Evolutionary conservation across 106 monocot species (phyloP).

Genomic region (Allium cepa): DNA sequence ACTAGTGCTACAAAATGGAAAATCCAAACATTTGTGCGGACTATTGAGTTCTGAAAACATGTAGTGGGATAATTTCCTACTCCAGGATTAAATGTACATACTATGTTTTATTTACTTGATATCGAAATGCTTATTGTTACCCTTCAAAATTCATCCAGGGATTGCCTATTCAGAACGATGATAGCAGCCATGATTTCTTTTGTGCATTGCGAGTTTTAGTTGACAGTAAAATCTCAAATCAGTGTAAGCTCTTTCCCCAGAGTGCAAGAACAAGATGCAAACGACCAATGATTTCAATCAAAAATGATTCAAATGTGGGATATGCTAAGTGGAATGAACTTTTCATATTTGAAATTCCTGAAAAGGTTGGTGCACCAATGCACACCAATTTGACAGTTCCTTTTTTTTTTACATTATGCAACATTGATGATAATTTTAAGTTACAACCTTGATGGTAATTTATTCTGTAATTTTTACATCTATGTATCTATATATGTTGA

Average conservation of each 20-base stretch:
- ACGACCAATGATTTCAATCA: slow-evolving; percentile 38
- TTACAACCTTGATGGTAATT: background rate
- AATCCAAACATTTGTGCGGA: too few species aligned
- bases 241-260: slow-evolving; percentile 83
- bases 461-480: too few species aligned
- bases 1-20: too few species aligned
- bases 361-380: slow-evolving; percentile 37
- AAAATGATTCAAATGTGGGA: slow-evolving; percentile 19
- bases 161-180: slow-evolving; percentile 75
- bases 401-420: background rate
- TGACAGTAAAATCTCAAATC: slow-evolving; percentile 53
- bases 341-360: slow-evolving; percentile 95
- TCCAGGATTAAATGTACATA: too few species aligned
- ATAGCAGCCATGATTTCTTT: slow-evolving; percentile 79
- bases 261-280: slow-evolving; percentile 94
- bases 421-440: background rate
- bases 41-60: too few species aligned
- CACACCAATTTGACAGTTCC: background rate
- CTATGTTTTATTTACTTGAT: too few species aligned
- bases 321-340: slow-evolving; percentile 91
- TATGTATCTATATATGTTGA: too few species aligned
- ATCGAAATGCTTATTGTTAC: too few species aligned
- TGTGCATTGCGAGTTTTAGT: slow-evolving; percentile 79
- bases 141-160: slow-evolving; percentile 25
- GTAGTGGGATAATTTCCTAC: too few species aligned